These are phyloP conservation scores for Xerophyta viscosa DNA, from an alignment of 106 monocot genomes.

Conservation along the genomic window DNA sequence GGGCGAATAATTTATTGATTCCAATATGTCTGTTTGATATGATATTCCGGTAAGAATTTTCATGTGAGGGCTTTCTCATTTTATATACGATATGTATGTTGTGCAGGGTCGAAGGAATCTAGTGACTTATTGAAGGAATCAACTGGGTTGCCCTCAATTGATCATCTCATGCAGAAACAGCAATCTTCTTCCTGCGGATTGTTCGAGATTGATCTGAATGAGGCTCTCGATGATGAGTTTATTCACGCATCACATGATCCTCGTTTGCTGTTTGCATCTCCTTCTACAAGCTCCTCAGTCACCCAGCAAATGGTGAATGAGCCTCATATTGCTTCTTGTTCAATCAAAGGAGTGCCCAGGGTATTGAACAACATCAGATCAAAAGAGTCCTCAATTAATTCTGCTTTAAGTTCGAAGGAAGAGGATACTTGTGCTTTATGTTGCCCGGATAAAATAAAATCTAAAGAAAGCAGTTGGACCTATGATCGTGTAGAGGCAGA, in stretches of 20 bases:
- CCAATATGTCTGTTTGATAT: too few relatives aligned
- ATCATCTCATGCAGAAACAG: slow-evolving; percentile 5
- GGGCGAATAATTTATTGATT: too few relatives aligned
- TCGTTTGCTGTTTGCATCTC: slow-evolving; percentile 6
- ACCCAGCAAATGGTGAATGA: slow-evolving; percentile 10
- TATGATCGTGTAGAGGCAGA: too few relatives aligned
- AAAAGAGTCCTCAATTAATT: slow-evolving; percentile 5
- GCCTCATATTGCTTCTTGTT: slow-evolving; percentile 2
- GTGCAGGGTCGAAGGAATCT: slow-evolving; percentile 22
- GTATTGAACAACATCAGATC: neutral
- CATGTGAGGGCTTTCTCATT: too few relatives aligned
- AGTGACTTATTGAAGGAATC: too few relatives aligned
- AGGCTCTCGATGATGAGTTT: slow-evolving; percentile 34
- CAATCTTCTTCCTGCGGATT: slow-evolving; percentile 11
- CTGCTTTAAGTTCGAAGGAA: slow-evolving; percentile 5
- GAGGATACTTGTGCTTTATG: too few relatives aligned
- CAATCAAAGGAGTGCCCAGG: slow-evolving; percentile 4
- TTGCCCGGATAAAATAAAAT: too few relatives aligned
- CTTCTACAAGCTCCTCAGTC: slow-evolving; percentile 22
- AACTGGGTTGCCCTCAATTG: slow-evolving; percentile 1
- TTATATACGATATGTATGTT: too few relatives aligned
- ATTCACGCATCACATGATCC: slow-evolving; percentile 6
- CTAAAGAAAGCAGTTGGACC: too few relatives aligned
- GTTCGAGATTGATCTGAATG: slow-evolving; percentile 56
- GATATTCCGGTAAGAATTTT: too few relatives aligned